Evolutionary conservation across 495 filamentous ascomycete species (phyloP).

Genomic region (Penicillium malachiteum): DNA sequence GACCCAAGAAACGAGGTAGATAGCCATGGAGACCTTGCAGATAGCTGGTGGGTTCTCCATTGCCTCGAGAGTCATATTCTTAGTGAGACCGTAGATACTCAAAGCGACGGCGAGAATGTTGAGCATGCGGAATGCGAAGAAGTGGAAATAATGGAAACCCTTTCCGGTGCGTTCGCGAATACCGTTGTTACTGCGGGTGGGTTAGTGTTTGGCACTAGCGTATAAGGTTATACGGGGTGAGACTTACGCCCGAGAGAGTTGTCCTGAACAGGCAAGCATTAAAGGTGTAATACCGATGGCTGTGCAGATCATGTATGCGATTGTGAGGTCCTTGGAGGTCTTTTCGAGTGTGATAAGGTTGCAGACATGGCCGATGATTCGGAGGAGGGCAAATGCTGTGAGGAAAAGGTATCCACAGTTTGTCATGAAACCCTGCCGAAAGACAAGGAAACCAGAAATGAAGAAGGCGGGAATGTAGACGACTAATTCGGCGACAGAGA

Average conservation of each 20-base stretch:
- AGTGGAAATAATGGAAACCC: slow-evolving; percentile 17
- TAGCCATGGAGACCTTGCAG: slow-evolving; percentile 25
- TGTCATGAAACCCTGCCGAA: slow-evolving; percentile 38
- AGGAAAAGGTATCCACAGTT: slow-evolving; percentile 38
- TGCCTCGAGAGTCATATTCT: slow-evolving; percentile 18
- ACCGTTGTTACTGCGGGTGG: slow-evolving; percentile 18
- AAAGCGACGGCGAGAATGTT: slow-evolving; percentile 21
- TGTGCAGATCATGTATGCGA: slow-evolving; percentile 25
- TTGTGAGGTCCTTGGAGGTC: slow-evolving; percentile 22
- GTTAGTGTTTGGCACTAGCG: neutral
- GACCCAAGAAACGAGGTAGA: slow-evolving; percentile 30
- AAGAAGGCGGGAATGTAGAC: slow-evolving; percentile 36
- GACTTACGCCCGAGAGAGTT: slow-evolving; percentile 32
- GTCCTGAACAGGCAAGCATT: slow-evolving; percentile 22
- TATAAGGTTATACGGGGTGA: neutral
- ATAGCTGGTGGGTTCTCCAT: slow-evolving; percentile 15
- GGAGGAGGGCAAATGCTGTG: slow-evolving; percentile 33
- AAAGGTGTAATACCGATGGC: slow-evolving; percentile 31
- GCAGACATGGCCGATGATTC: slow-evolving; percentile 36
- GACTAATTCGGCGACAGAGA: slow-evolving; percentile 37
- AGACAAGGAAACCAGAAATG: slow-evolving; percentile 31
- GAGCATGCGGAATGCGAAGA: slow-evolving; percentile 23
- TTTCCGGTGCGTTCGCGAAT: slow-evolving; percentile 17
- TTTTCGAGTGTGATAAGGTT: slow-evolving; percentile 37
- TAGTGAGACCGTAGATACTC: slow-evolving; percentile 24